These are phyloP conservation scores for Hortaea werneckii DNA, from an alignment of 2,329 filamentous ascomycete species.

Conservation along the genomic window DNA sequence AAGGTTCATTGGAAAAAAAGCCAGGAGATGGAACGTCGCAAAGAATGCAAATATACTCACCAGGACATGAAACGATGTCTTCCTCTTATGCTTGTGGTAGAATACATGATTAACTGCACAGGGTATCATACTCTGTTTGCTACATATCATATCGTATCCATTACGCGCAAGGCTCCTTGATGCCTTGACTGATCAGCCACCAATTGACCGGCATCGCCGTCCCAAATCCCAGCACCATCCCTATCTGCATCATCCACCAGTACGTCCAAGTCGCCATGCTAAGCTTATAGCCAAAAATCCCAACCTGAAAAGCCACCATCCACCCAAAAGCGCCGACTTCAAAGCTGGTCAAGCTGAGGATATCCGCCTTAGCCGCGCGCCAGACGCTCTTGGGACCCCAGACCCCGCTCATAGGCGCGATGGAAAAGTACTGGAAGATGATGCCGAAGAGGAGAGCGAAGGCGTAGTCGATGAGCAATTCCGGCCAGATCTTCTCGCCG, in stretches of 20 bases:
- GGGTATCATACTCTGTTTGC: too few relatives aligned
- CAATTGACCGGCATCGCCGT: constrained; percentile 24
- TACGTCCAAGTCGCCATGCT: neutral
- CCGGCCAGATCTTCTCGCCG: constrained; percentile 12
- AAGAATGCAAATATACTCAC: too few relatives aligned
- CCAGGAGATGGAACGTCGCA: too few relatives aligned
- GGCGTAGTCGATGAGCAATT: constrained; percentile 9
- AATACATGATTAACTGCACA: too few relatives aligned
- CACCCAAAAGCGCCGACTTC: constrained; percentile 16
- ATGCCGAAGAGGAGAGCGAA: constrained; percentile 23
- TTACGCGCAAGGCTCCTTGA: constrained; percentile 7
- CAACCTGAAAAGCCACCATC: constrained; percentile 13
- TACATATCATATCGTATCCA: neutral
- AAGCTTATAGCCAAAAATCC: neutral
- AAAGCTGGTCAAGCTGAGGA: neutral
- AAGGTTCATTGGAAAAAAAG: too few relatives aligned
- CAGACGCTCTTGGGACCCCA: neutral
- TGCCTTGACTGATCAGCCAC: constrained; percentile 8
- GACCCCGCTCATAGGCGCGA: constrained; percentile 23
- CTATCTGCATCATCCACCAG: constrained; percentile 15
- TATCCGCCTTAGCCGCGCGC: neutral
- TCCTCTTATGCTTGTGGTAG: too few relatives aligned
- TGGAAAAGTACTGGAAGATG: constrained; percentile 25
- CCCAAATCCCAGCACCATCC: constrained; percentile 21
- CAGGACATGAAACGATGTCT: too few relatives aligned